Conservation (phyloP, 2,329 filamentous ascomycete genomes). For the Xylaria sp. region DNA sequence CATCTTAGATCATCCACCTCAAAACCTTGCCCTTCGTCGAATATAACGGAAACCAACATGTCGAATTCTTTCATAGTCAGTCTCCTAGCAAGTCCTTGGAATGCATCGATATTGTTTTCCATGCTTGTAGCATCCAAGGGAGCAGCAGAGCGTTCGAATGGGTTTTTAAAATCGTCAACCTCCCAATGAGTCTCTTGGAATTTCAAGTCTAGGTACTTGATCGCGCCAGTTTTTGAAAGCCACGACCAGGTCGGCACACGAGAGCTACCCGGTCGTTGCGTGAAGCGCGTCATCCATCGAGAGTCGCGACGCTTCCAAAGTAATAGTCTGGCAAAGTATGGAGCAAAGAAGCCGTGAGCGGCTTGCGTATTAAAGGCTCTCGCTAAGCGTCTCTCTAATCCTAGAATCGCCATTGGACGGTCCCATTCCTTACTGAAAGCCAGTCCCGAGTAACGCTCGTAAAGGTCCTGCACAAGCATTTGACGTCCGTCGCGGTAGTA, state of each 20-base stretch:
- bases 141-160: slow-evolving; percentile 2
- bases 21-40: slow-evolving; percentile 16
- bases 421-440: slow-evolving; percentile 34
- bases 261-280: neutral
- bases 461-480: slow-evolving; percentile 37
- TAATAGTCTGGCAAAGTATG: slow-evolving; percentile 25
- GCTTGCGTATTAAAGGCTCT: slow-evolving; percentile 27
- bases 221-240: slow-evolving; percentile 31
- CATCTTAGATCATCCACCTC: slow-evolving; percentile 7
- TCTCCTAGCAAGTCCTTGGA: slow-evolving; percentile 9
- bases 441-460: slow-evolving; percentile 37
- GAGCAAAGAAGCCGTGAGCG: slow-evolving; percentile 34
- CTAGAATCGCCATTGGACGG: slow-evolving; percentile 36
- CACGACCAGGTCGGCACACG: slow-evolving; percentile 32
- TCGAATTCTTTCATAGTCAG: neutral
- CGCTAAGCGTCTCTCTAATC: slow-evolving; percentile 34
- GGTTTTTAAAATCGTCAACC: slow-evolving; percentile 20
- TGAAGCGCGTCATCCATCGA: slow-evolving; percentile 15
- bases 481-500: slow-evolving; percentile 37
- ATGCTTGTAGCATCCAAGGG: neutral
- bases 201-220: slow-evolving; percentile 28
- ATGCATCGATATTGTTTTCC: neutral
- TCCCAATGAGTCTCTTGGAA: slow-evolving; percentile 24
- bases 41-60: neutral
- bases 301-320: slow-evolving; percentile 29